These are phyloP conservation scores for Amylostereum areolatum DNA, from an alignment of 1,284 basidiomycete species.

Conservation along the genomic window DNA sequence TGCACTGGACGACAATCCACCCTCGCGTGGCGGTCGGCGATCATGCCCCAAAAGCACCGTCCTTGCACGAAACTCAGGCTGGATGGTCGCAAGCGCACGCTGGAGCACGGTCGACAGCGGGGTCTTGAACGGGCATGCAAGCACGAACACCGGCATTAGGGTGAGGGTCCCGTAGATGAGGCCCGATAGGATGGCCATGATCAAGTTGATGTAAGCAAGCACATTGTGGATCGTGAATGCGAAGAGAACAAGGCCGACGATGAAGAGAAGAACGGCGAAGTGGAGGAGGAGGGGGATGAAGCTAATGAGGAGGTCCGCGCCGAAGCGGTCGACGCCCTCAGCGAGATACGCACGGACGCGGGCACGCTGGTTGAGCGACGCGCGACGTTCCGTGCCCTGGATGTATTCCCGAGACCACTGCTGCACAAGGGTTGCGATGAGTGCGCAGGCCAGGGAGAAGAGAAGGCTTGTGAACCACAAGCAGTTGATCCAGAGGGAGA, in stretches of 20 bases:
- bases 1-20: too few species aligned
- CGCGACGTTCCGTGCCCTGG: background rate
- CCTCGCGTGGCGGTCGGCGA: too few species aligned
- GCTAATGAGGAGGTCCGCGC: background rate
- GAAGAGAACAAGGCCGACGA: background rate
- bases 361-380: background rate
- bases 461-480: constrained; percentile 2
- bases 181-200: background rate
- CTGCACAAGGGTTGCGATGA: background rate
- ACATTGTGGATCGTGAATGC: background rate
- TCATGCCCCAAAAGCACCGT: too few species aligned
- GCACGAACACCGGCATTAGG: background rate
- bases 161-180: background rate
- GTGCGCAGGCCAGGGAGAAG: background rate
- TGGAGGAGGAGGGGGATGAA: background rate
- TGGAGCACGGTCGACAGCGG: background rate
- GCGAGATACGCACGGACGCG: background rate
- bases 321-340: background rate
- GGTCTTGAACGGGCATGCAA: background rate
- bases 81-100: background rate
- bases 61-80: too few species aligned
- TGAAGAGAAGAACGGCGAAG: background rate
- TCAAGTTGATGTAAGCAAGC: background rate
- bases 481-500: constrained; percentile 1
- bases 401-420: background rate